Conservation (phyloP, 2,329 filamentous ascomycete species). For the Didymella pinodella region DNA sequence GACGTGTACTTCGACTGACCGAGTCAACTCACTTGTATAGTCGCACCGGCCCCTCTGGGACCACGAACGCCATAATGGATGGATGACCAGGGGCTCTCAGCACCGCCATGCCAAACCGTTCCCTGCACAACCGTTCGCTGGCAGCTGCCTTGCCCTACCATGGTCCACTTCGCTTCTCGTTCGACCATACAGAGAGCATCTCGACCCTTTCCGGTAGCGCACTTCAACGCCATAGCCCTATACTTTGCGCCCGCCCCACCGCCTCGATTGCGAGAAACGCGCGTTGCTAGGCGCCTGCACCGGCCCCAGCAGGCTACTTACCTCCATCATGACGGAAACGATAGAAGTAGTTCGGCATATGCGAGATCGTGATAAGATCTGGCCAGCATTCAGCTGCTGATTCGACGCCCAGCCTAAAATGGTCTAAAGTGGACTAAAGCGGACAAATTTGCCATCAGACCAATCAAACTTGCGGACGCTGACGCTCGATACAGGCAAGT, state of each 20-base stretch:
- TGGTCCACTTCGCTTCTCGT: not conserved
- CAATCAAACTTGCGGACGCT: constrained; percentile 5
- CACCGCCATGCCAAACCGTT: constrained; percentile 6
- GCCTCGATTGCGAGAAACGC: not conserved
- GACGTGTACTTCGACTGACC: not conserved
- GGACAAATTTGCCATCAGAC: not conserved
- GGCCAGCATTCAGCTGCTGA: constrained; percentile 2
- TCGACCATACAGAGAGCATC: constrained; percentile 1
- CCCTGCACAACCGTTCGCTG: constrained; percentile 1
- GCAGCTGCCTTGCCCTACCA: constrained; percentile 1
- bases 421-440: constrained; percentile 1
- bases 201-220: constrained; percentile 4
- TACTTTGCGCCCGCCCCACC: constrained; percentile 10
- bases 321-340: not conserved
- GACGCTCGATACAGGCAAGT: not conserved
- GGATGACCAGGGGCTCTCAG: constrained; percentile 1
- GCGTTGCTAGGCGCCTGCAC: not conserved
- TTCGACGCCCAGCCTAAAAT: constrained; percentile 10
- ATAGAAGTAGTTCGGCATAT: constrained; percentile 3
- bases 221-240: constrained; percentile 9
- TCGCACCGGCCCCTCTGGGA: not conserved
- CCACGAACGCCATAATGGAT: constrained; percentile 2
- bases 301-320: not conserved
- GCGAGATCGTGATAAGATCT: constrained; percentile 5
- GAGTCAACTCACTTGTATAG: not conserved